Base-by-base conservation (phyloP, 164 flowering plant genomes). In the Amborella trichopoda region DNA sequence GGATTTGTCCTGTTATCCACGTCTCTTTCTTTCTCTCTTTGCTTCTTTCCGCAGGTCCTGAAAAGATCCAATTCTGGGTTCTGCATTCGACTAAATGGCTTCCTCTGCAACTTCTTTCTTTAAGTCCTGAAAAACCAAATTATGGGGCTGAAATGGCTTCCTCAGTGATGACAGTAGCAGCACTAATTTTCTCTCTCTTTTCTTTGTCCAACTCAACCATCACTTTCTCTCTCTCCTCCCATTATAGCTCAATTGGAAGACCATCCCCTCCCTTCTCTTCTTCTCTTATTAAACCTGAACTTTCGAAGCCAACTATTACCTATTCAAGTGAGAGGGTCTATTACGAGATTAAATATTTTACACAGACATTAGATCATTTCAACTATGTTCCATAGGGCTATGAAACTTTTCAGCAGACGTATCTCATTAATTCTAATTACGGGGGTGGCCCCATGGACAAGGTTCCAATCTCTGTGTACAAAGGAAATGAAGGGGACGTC, bases 391-490 rank as follows among this genome's bases (percentile, higher is more conserved):
- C n/a, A n/a, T n/a, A n/a, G n/a, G n/a, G n/a, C n/a, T n/a, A n/a
- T n/a, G n/a, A n/a, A n/a, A n/a, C n/a, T n/a, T n/a, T n/a, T n/a
- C n/a, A n/a, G n/a, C n/a, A n/a, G n/a, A n/a, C n/a, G n/a, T n/a
- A n/a, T n/a, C n/a, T n/a, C n/a, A n/a, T n/a, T n/a, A 56, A 74
- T 58, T 3, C 78, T 88, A 14, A 94, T 3, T 51, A 54, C 45
- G 83, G 97, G 97, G 83, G 83, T n/a, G 94, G 96, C 21, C 60
- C 75, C 1, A 24, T 54, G 19, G 63, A 48, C 28, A 78, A 73
- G 18, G 59, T 87, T 21, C 97, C 97, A 0, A 81, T 88, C 50
- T 88, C 90, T 3, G 95, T 94, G 0, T n/a, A n/a, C n/a, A n/a
- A n/a, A n/a, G n/a, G n/a, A n/a, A n/a, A n/a, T n/a, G n/a, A n/a